Evolutionary conservation across 495 filamentous ascomycete species (phyloP).

Genomic region (Trichoderma erinaceum): DNA sequence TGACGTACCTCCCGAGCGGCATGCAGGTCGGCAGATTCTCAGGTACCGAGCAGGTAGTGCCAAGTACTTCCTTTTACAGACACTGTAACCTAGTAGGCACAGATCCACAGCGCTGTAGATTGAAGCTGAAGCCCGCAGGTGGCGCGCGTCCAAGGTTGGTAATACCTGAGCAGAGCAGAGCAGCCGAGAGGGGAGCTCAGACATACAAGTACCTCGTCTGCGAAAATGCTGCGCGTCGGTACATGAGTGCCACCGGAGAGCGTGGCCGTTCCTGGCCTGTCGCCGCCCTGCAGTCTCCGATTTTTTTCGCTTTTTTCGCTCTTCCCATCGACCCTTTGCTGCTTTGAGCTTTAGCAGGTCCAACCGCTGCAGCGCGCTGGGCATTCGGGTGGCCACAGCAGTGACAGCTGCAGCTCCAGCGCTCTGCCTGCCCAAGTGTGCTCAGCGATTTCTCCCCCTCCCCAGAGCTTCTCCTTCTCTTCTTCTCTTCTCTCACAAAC

Average conservation of each 20-base stretch:
- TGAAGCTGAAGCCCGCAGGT: no score
- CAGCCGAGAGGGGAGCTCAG: not conserved
- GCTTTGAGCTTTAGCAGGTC: slow-evolving; percentile 6
- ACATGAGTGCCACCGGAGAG: not conserved
- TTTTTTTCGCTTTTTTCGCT: not conserved
- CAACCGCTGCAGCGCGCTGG: not conserved
- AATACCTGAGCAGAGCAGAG: no score
- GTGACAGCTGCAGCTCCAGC: slow-evolving; percentile 3
- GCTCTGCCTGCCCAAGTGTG: not conserved
- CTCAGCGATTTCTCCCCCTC: not conserved
- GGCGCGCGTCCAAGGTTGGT: not conserved
- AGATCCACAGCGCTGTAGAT: not conserved
- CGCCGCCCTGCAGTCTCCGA: not conserved
- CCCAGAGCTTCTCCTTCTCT: slow-evolving; percentile 3
- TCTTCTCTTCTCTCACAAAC: slow-evolving; percentile 2
- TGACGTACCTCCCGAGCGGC: not conserved
- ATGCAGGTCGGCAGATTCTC: not conserved
- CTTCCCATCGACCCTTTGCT: not conserved
- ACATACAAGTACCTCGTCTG: not conserved
- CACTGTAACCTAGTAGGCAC: not conserved
- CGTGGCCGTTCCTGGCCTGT: not conserved
- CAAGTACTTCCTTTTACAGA: not conserved
- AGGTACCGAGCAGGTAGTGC: not conserved
- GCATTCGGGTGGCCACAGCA: not conserved
- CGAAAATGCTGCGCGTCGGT: not conserved